These are phyloP conservation scores for Leccinum imitatum DNA, from an alignment of 768 basidiomycete genomes.

Conservation along the genomic window DNA sequence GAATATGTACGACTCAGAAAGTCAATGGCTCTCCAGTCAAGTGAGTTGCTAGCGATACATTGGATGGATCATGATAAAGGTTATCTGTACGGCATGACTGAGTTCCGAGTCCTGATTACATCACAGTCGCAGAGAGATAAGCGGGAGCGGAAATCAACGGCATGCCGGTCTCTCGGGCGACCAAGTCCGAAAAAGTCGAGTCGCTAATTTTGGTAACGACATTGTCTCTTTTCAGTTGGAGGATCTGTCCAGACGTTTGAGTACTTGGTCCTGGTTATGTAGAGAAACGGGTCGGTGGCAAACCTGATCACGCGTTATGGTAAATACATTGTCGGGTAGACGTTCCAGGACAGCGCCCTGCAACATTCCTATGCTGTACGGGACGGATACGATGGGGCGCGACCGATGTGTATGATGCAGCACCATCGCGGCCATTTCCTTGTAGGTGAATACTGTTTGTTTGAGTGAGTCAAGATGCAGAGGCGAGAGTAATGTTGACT, in stretches of 20 bases:
- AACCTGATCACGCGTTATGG: slow-evolving; percentile 70
- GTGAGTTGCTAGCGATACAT: too few species aligned
- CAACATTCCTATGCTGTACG: slow-evolving; percentile 59
- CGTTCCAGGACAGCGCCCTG: slow-evolving; percentile 65
- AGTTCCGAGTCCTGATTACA: not conserved
- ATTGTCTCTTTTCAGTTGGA: slow-evolving; percentile 63
- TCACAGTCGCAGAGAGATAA: slow-evolving; percentile 33
- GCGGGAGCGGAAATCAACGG: slow-evolving; percentile 54
- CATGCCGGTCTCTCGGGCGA: slow-evolving; percentile 37
- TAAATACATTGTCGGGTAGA: slow-evolving; percentile 64
- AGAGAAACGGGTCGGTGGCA: not conserved
- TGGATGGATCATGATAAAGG: too few species aligned
- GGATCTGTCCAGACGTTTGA: slow-evolving; percentile 42
- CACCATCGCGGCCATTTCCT: slow-evolving; percentile 64
- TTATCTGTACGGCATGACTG: too few species aligned
- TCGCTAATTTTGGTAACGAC: slow-evolving; percentile 37
- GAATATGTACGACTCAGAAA: too few species aligned
- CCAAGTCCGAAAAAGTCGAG: slow-evolving; percentile 34
- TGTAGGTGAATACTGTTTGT: slow-evolving; percentile 61
- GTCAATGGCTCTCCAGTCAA: too few species aligned
- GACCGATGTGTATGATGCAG: slow-evolving; percentile 50
- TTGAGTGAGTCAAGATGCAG: slow-evolving; percentile 37
- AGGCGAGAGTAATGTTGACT: slow-evolving; percentile 23
- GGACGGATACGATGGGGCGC: slow-evolving; percentile 62
- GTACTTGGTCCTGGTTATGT: not conserved